These are phyloP conservation scores for Fragaria vesca DNA, from an alignment of 306 rosid species.

Conservation along the genomic window DNA sequence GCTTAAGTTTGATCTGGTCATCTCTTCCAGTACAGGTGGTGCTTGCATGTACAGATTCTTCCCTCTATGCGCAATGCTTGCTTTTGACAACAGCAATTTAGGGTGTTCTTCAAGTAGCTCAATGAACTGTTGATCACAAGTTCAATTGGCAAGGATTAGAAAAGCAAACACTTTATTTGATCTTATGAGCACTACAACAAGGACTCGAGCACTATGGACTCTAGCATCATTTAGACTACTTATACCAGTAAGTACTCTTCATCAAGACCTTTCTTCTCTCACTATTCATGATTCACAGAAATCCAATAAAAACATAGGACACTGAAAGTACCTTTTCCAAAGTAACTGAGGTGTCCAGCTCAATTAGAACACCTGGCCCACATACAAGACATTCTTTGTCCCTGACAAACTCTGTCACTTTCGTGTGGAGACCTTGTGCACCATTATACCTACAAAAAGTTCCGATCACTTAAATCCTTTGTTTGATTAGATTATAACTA, in stretches of 20 bases:
- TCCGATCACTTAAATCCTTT: constrained; percentile 26
- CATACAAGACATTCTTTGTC: constrained; percentile 94
- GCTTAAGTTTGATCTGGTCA: constrained; percentile 85
- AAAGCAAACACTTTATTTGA: constrained; percentile 4
- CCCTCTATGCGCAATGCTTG: constrained; percentile 71
- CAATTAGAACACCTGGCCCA: constrained; percentile 86
- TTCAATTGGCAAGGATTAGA: constrained; percentile 9
- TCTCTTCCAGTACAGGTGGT: constrained; percentile 90
- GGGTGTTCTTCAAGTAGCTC: constrained; percentile 80
- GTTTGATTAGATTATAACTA: background rate
- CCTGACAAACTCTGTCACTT: constrained; percentile 88
- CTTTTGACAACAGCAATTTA: constrained; percentile 64
- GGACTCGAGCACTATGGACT: background rate
- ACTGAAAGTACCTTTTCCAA: constrained; percentile 64
- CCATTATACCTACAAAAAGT: constrained; percentile 77
- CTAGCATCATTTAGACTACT: background rate
- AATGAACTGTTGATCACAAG: constrained; percentile 61
- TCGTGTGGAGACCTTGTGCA: constrained; percentile 85
- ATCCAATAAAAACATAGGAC: constrained; percentile 3
- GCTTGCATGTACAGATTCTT: constrained; percentile 95
- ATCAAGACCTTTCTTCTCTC: background rate
- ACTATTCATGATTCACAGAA: constrained; percentile 11
- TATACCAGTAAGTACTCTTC: background rate
- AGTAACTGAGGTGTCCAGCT: constrained; percentile 82
- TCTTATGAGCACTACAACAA: background rate